Base-by-base conservation (phyloP, 352 stramenopile species). In the Phytophthora sp. region DNA sequence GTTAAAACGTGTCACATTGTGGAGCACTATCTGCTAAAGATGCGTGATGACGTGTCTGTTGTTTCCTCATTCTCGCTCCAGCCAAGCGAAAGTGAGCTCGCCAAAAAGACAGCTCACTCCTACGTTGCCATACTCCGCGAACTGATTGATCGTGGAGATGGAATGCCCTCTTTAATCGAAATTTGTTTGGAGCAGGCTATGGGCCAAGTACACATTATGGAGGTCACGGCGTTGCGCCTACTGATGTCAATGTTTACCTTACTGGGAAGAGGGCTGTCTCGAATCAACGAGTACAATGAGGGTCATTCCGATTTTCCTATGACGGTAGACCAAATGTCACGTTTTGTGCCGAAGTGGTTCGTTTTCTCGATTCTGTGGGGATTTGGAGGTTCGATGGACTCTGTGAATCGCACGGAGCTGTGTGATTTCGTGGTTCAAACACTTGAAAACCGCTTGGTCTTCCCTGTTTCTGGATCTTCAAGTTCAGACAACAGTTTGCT, bases 201-300 rank as follows among this genome's bases (percentile, higher is more conserved):
- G 66, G 43, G 75, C 12, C 72, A 98, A 69, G 72, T 59, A 1
- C 97, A 99, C 58, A 97, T 99, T 32, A 99, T 99, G 97, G 89
- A 98, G 24, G 86, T 97, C 26, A 97, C 93, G n/a, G 72, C 85
- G 26, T 79, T 98, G 43, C 90, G 97, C 35, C 72, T 99, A 26
- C 72, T 99, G 13, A 95, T 97, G 70, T 99, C 94, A 41, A 96
- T 99, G 77, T 98, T 97, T 60, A 97, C 96, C 17, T 78, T 99
- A 38, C 73, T 99, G 39, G 68, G 90, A 18, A 88, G 97, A 62
- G 97, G 97, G 6, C 85, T 99, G 42, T 87, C 79, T 27, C 76
- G 97, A 28, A 97, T 98, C 21, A 91, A 97, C 46, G 97, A 99
- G 70, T 99, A 99, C 77, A 99, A 99, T 68, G 97, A 99, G 77